A percentile compares a stretch with the other conserved stretches of the same genome.
Evolutionary conservation across 2,329 filamentous ascomycete genomes (phyloP).

Genomic region (Pseudogymnoascus sp.): DNA sequence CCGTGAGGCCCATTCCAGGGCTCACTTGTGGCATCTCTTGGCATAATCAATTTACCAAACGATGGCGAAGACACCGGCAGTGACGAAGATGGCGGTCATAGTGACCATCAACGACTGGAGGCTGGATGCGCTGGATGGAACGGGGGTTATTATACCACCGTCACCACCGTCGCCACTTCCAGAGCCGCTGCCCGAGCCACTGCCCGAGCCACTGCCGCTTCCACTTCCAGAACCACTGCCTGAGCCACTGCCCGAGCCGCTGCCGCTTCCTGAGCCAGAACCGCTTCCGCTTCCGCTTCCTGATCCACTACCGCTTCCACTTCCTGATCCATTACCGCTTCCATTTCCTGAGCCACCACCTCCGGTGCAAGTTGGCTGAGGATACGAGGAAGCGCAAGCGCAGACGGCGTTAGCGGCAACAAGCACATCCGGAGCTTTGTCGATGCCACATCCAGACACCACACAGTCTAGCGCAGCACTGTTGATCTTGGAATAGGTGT

Average conservation of each 20-base stretch:
- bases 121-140: conserved; percentile 4
- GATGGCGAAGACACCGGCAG: background rate
- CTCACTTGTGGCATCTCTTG: background rate
- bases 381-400: background rate
- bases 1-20: background rate
- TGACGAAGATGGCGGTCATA: background rate
- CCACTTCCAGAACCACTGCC: background rate
- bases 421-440: background rate
- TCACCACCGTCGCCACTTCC: background rate
- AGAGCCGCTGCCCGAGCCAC: background rate
- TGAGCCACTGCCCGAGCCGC: background rate
- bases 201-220: background rate
- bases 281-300: background rate
- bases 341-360: background rate
- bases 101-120: background rate
- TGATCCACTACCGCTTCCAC: background rate
- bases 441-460: background rate
- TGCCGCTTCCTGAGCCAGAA: background rate
- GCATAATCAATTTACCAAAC: background rate
- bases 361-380: conserved; percentile 1
- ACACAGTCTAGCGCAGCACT: background rate
- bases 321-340: background rate
- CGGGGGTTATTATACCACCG: background rate
- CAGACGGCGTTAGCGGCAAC: background rate
- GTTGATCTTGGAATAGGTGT: background rate